Conservation (phyloP, 164 flowering plant genomes). For the Vitis cinerea region DNA sequence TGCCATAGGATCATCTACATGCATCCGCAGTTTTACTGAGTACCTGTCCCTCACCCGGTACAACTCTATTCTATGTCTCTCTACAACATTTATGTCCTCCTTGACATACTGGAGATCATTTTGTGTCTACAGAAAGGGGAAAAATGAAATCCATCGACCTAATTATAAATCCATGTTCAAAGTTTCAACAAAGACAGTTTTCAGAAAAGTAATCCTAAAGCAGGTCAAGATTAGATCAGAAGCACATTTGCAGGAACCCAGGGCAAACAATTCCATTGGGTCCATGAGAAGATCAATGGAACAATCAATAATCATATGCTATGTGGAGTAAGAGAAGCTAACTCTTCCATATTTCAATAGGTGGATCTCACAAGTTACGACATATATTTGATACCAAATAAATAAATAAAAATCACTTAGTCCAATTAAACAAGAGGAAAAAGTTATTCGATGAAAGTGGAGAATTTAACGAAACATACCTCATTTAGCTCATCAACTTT, state of each 20-base stretch:
- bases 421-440: background rate
- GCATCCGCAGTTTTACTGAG: constrained; percentile 64
- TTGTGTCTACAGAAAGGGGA: constrained; percentile 51
- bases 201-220: background rate
- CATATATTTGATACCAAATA: background rate
- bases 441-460: too few relatives aligned
- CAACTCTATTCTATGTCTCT: constrained; percentile 75
- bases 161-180: background rate
- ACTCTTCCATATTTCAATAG: background rate
- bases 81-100: constrained; percentile 79
- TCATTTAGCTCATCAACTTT: constrained; percentile 84
- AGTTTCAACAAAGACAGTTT: background rate
- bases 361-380: background rate
- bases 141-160: background rate
- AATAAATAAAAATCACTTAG: background rate
- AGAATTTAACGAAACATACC: constrained; percentile 39
- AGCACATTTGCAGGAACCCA: background rate
- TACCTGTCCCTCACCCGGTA: constrained; percentile 67
- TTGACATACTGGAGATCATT: constrained; percentile 82
- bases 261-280: background rate
- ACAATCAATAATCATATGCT: background rate
- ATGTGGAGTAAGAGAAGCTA: background rate
- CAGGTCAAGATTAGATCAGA: background rate
- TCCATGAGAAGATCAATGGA: background rate
- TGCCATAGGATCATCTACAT: constrained; percentile 46